phyloP scores from a whole-genome alignment of 805 yeast species.

The Wickerhamiella kazuoi region DNA sequence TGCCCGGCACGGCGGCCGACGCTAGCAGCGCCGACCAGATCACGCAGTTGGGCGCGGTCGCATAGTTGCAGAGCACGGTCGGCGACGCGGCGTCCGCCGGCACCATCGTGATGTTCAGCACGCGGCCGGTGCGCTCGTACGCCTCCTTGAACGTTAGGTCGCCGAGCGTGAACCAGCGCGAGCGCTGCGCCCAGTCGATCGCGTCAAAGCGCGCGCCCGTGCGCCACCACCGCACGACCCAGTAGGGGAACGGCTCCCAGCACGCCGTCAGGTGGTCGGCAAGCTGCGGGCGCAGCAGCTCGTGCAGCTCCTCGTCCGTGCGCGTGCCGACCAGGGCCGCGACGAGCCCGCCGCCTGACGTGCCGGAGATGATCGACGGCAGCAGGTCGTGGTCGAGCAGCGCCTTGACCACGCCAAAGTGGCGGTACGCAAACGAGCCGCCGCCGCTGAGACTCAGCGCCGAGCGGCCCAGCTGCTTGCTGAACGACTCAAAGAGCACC shows the following conservation, averaged over 20 bases:
- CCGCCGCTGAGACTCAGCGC: constrained; percentile 66
- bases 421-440: constrained; percentile 61
- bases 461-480: constrained; percentile 50
- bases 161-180: constrained; percentile 55
- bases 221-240: constrained; percentile 47
- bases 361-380: constrained; percentile 57
- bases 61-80: constrained; percentile 55
- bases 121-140: constrained; percentile 47
- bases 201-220: constrained; percentile 73
- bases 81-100: constrained; percentile 75
- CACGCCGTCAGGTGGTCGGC: constrained; percentile 53
- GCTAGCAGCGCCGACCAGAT: constrained; percentile 69
- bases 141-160: constrained; percentile 58
- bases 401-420: constrained; percentile 61
- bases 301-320: constrained; percentile 44
- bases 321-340: constrained; percentile 58
- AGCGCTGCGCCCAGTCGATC: constrained; percentile 51
- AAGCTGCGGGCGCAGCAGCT: constrained; percentile 40
- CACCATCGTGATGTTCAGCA: constrained; percentile 56
- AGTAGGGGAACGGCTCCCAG: constrained; percentile 39
- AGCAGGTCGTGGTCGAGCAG: constrained; percentile 45
- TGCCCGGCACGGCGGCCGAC: constrained; percentile 71
- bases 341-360: constrained; percentile 66
- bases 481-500: constrained; percentile 36
- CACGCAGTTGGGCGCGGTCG: constrained; percentile 63